Conservation (phyloP, 2,329 filamentous ascomycete genomes). For the Decorospora gaudefroyi region DNA sequence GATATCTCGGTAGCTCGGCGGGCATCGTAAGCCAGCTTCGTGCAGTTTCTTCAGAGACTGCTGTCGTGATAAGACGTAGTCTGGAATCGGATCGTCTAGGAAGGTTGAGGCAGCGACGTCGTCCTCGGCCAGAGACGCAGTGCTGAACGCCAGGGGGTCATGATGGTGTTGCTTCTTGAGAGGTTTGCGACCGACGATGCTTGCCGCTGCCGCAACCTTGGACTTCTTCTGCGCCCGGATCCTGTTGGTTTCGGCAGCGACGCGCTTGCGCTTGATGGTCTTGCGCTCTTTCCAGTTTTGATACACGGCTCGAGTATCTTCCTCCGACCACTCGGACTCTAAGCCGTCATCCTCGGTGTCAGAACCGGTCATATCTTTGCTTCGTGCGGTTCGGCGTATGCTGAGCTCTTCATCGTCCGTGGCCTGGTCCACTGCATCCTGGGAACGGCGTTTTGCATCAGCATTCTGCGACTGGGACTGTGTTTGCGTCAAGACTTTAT, state of each 20-base stretch:
- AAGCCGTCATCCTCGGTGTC: conserved; percentile 15
- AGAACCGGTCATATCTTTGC: conserved; percentile 4
- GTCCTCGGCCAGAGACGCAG: conserved; percentile 39
- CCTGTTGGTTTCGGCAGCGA: conserved; percentile 55
- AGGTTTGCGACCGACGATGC: conserved; percentile 49
- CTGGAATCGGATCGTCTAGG: conserved; percentile 60
- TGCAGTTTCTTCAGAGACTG: conserved; percentile 70
- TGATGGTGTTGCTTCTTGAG: conserved; percentile 23
- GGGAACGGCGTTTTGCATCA: not conserved
- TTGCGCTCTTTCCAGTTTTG: conserved; percentile 66
- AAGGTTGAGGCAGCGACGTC: conserved; percentile 59
- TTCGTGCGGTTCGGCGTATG: not conserved
- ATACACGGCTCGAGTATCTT: conserved; percentile 61
- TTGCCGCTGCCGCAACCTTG: conserved; percentile 51
- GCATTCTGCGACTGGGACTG: conserved; percentile 31
- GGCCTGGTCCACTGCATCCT: conserved; percentile 1
- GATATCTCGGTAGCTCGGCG: conserved; percentile 76
- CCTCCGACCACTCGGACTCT: conserved; percentile 56
- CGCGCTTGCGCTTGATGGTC: conserved; percentile 58
- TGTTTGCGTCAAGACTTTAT: conserved; percentile 32
- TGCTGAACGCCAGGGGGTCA: conserved; percentile 24
- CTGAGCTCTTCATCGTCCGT: conserved; percentile 20
- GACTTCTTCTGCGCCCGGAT: conserved; percentile 54
- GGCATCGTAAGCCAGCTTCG: conserved; percentile 71
- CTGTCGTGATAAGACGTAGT: conserved; percentile 60